Percentiles rank a stretch among this genome's conserved stretches.
These are phyloP conservation scores for Phytophthora pini DNA, from an alignment of 352 stramenopile species.

Conservation along the genomic window DNA sequence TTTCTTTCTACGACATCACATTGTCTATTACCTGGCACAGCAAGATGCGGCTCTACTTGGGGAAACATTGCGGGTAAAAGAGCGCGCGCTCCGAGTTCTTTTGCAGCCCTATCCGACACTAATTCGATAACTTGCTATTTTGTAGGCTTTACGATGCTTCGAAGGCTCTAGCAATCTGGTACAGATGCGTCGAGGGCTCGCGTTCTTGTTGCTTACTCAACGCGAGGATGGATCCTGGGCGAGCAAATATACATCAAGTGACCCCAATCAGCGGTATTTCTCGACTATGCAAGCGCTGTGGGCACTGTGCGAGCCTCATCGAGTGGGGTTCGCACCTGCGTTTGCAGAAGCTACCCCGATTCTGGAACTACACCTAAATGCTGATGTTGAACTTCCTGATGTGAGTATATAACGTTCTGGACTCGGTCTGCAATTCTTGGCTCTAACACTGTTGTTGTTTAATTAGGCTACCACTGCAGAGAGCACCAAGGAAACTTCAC, in stretches of 20 bases:
- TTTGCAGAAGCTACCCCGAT: conserved; percentile 55
- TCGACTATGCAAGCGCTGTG: conserved; percentile 59
- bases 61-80: conserved; percentile 71
- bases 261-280: conserved; percentile 46
- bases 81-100: too few species aligned
- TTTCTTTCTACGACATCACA: conserved; percentile 87
- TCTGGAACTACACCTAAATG: conserved; percentile 70
- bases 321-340: conserved; percentile 69
- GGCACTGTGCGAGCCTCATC: conserved; percentile 52
- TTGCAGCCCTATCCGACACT: too few species aligned
- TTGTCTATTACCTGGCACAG: conserved; percentile 77
- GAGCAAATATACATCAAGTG: conserved; percentile 22
- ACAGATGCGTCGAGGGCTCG: conserved; percentile 68
- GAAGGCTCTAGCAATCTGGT: conserved; percentile 74
- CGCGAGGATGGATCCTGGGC: conserved; percentile 67
- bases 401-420: conserved; percentile 27
- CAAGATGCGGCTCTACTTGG: conserved; percentile 77
- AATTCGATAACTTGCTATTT: not conserved
- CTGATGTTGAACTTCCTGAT: conserved; percentile 42
- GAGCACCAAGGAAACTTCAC: not conserved
- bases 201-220: conserved; percentile 71
- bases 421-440: not conserved
- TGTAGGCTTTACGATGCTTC: conserved; percentile 79
- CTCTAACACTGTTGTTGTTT: conserved; percentile 4
- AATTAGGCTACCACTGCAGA: conserved; percentile 7